phyloP scores from a whole-genome alignment of 2,329 filamentous ascomycete genomes.

The Colletotrichum sublineola region DNA sequence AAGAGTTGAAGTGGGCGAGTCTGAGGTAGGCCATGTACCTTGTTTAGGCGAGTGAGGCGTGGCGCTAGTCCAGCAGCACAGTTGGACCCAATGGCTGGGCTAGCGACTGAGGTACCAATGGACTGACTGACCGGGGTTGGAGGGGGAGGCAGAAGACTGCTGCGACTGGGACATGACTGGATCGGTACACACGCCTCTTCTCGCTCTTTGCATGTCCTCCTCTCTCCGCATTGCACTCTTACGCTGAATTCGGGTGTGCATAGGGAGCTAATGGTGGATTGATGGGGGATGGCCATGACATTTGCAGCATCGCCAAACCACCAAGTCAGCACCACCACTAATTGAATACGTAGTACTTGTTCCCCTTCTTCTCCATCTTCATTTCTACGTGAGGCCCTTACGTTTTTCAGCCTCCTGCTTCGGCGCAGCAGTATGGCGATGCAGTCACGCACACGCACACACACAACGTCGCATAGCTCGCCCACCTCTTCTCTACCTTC shows the following conservation, averaged over 20 bases:
- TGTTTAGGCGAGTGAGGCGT: conserved; percentile 43
- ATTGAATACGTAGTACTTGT: not conserved
- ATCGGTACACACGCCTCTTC: conserved; percentile 26
- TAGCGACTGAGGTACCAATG: conserved; percentile 16
- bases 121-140: conserved; percentile 5
- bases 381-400: conserved; percentile 1
- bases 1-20: conserved; percentile 42
- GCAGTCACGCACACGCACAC: not conserved
- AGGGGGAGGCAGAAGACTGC: not conserved
- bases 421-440: conserved; percentile 4
- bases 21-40: conserved; percentile 42
- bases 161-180: conserved; percentile 27
- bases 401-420: conserved; percentile 17
- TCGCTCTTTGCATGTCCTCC: conserved; percentile 25
- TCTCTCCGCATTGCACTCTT: conserved; percentile 20
- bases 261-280: conserved; percentile 18
- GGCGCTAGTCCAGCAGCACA: conserved; percentile 41
- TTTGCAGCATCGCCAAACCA: conserved; percentile 5
- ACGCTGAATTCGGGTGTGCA: conserved; percentile 1
- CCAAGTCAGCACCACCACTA: not conserved
- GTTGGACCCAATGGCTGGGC: conserved; percentile 25
- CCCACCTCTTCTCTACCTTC: not conserved
- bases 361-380: conserved; percentile 6
- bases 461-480: not conserved
- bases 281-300: conserved; percentile 8